A percentile compares a stretch with the other conserved stretches of the same genome.
phyloP scores from a whole-genome alignment of 2,329 filamentous ascomycete species.

The Passalora sequoiae region DNA sequence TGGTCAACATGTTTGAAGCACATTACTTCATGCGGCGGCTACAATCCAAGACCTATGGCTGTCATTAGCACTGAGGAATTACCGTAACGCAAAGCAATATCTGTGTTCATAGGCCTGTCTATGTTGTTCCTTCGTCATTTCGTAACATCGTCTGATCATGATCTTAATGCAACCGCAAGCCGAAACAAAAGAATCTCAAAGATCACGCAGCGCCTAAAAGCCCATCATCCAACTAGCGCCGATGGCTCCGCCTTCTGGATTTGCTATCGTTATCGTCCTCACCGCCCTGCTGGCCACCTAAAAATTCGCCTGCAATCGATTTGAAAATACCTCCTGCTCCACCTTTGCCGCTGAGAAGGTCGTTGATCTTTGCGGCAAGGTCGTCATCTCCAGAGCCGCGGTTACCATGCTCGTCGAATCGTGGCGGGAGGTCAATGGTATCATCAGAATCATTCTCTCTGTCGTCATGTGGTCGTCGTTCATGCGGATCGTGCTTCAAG shows the following conservation, averaged over 20 bases:
- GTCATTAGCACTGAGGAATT: too few species aligned
- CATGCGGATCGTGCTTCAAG: slow-evolving; percentile 28
- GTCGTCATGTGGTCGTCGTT: slow-evolving; percentile 16
- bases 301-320: slow-evolving; percentile 21
- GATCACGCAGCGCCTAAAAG: neutral
- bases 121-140: too few species aligned
- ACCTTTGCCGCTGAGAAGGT: slow-evolving; percentile 29
- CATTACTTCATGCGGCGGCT: too few species aligned
- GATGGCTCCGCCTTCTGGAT: slow-evolving; percentile 17
- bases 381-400: slow-evolving; percentile 26
- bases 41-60: too few species aligned
- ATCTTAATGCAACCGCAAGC: too few species aligned
- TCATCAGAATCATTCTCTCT: slow-evolving; percentile 27
- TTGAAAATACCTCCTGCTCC: slow-evolving; percentile 27
- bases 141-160: too few species aligned
- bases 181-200: neutral
- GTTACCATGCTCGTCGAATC: slow-evolving; percentile 35
- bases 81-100: too few species aligned
- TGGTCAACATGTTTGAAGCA: too few species aligned
- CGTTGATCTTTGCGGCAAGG: slow-evolving; percentile 29
- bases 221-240: slow-evolving; percentile 4
- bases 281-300: slow-evolving; percentile 13
- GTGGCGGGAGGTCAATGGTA: slow-evolving; percentile 34
- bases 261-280: slow-evolving; percentile 17
- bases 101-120: too few species aligned